Evolutionary conservation across 2,329 filamentous ascomycete genomes (phyloP).

Genomic region (Paradendryphiella salina): DNA sequence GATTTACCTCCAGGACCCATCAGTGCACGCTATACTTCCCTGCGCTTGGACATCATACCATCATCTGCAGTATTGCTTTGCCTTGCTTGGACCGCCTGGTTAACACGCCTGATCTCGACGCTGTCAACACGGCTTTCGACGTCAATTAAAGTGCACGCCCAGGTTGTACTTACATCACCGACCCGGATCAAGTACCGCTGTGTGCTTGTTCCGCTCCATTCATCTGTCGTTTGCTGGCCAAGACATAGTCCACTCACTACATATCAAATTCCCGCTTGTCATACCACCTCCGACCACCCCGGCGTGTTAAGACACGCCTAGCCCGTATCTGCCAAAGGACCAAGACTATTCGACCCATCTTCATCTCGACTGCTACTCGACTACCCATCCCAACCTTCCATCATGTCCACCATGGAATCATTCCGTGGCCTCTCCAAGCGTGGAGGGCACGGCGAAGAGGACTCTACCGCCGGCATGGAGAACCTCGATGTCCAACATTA

Average conservation of each 20-base stretch:
- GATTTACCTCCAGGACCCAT: constrained; percentile 27
- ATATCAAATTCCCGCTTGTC: constrained; percentile 26
- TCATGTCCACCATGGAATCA: constrained; percentile 32
- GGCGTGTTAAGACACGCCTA: constrained; percentile 30
- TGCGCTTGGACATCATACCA: constrained; percentile 30
- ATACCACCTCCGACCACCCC: constrained; percentile 21
- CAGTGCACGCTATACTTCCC: constrained; percentile 28
- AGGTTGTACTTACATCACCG: constrained; percentile 4
- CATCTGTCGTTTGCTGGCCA: constrained; percentile 47
- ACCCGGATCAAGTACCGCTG: constrained; percentile 10
- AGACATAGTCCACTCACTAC: constrained; percentile 42
- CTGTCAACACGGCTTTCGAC: constrained; percentile 26
- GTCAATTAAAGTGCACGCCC: constrained; percentile 12
- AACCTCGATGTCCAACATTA: constrained; percentile 45
- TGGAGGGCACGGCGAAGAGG: constrained; percentile 27
- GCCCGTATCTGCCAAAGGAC: background rate
- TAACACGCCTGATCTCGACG: constrained; percentile 34
- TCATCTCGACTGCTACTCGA: background rate
- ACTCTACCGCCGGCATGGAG: constrained; percentile 33
- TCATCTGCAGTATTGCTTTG: constrained; percentile 31
- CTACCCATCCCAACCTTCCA: constrained; percentile 9
- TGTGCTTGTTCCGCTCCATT: constrained; percentile 24
- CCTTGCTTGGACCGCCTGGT: constrained; percentile 40
- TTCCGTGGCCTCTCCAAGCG: constrained; percentile 25
- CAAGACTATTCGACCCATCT: constrained; percentile 7